Evolutionary conservation across 495 filamentous ascomycete species (phyloP).

Genomic region (Beverwykella pulmonaria): DNA sequence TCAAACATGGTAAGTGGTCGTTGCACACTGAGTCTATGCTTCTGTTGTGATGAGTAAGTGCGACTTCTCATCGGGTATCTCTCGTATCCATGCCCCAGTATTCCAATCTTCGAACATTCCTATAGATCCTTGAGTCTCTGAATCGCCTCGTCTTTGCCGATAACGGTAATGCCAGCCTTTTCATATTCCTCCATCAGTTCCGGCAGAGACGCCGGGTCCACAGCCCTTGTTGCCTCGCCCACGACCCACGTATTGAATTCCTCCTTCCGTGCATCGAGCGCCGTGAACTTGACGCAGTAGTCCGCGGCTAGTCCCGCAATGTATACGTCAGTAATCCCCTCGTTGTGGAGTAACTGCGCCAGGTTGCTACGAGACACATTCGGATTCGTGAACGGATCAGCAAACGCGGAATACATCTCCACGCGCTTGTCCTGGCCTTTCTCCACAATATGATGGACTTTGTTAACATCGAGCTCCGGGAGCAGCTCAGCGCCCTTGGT

Average conservation of each 20-base stretch:
- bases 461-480: slow-evolving; percentile 65
- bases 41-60: background rate
- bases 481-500: slow-evolving; percentile 75
- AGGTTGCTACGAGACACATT: slow-evolving; percentile 57
- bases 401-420: slow-evolving; percentile 93
- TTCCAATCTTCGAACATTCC: background rate
- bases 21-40: background rate
- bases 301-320: slow-evolving; percentile 84
- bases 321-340: slow-evolving; percentile 73
- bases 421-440: slow-evolving; percentile 75
- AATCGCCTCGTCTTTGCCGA: slow-evolving; percentile 11
- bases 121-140: slow-evolving; percentile 16
- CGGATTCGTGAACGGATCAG: slow-evolving; percentile 68
- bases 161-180: slow-evolving; percentile 51
- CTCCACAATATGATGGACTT: slow-evolving; percentile 66
- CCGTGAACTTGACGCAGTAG: slow-evolving; percentile 84
- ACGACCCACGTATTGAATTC: slow-evolving; percentile 79
- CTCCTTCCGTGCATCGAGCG: slow-evolving; percentile 71
- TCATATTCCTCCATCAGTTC: slow-evolving; percentile 59
- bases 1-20: background rate
- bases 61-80: slow-evolving; percentile 16
- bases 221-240: slow-evolving; percentile 73
- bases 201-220: slow-evolving; percentile 63
- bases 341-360: slow-evolving; percentile 55
- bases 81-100: background rate